A percentile compares a stretch with the other conserved stretches of the same genome.
These are phyloP conservation scores for Handroanthus guayacan DNA, from an alignment of 257 asterid genomes.

Conservation along the genomic window DNA sequence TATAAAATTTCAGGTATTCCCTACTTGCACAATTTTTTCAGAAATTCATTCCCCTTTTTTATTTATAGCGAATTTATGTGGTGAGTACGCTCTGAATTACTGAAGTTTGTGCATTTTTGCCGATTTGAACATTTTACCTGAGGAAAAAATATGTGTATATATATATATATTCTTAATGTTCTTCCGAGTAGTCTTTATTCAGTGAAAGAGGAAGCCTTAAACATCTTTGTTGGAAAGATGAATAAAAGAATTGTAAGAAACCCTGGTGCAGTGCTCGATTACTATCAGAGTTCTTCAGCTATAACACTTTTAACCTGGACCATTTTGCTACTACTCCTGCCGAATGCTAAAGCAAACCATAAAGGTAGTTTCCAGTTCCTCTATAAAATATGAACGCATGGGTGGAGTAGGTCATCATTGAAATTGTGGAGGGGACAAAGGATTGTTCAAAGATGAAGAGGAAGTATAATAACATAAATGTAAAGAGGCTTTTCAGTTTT, in stretches of 20 bases:
- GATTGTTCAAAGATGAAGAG: background rate
- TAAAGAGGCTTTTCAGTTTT: background rate
- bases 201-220: constrained; percentile 4
- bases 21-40: background rate
- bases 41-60: constrained; percentile 4
- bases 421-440: background rate
- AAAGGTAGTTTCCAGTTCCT: constrained; percentile 24
- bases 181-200: background rate
- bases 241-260: background rate
- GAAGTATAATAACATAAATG: background rate
- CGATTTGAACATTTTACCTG: background rate
- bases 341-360: constrained; percentile 25
- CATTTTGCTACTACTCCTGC: background rate
- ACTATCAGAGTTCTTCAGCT: background rate
- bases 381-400: constrained; percentile 10
- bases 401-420: constrained; percentile 29
- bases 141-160: background rate
- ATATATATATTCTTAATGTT: no score
- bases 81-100: background rate
- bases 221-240: background rate
- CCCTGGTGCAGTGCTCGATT: background rate
- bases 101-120: constrained; percentile 8
- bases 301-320: background rate
- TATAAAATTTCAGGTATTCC: no score
- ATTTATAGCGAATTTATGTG: background rate